Evolutionary conservation across 257 asterid genomes (phyloP).

Genomic region (Solanum pennellii): DNA sequence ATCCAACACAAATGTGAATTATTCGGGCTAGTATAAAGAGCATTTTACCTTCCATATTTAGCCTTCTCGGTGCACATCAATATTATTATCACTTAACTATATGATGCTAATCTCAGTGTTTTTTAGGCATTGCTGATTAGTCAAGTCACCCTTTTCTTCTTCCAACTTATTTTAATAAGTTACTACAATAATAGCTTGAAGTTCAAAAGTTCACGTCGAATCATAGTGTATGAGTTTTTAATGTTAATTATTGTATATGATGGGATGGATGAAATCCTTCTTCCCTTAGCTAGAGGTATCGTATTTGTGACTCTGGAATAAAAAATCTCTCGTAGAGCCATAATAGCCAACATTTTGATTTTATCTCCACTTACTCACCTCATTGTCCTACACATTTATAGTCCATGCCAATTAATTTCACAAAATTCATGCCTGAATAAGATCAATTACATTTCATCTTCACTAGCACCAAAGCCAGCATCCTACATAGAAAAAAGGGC

Average conservation of each 20-base stretch:
- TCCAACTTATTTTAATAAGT: background rate
- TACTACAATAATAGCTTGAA: background rate
- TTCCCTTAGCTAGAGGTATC: background rate
- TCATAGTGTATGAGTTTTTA: background rate
- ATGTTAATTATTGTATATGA: background rate
- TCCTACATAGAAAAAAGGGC: background rate
- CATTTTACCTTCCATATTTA: background rate
- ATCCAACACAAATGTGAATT: background rate
- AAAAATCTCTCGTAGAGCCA: background rate
- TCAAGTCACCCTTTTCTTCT: background rate
- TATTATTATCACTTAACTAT: background rate
- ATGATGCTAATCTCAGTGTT: background rate
- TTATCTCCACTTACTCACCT: background rate
- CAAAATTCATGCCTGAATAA: background rate
- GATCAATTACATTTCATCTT: background rate
- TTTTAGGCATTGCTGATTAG: background rate
- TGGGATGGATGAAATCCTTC: background rate
- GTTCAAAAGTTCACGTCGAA: background rate
- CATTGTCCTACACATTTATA: background rate
- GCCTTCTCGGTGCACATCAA: background rate
- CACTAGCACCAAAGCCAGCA: background rate
- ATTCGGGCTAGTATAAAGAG: background rate
- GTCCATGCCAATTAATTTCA: background rate
- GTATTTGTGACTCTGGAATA: background rate
- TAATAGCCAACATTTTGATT: background rate